Evolutionary conservation across 768 basidiomycete species (phyloP), one percentile per base, ranked within the genome.

Genomic region (Termitomyces sp.): DNA sequence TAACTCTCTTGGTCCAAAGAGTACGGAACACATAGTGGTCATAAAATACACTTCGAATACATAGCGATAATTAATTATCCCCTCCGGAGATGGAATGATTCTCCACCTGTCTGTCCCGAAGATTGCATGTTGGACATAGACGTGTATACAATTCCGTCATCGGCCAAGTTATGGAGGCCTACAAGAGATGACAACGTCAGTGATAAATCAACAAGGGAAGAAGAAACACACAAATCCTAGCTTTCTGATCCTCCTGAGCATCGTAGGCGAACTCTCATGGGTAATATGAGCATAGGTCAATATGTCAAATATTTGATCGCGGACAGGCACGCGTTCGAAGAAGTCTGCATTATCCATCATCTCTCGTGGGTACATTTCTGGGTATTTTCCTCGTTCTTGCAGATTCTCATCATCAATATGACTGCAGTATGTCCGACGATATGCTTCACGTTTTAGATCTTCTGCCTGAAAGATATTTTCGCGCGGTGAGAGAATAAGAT

Each of bases 141-240:
- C 77, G 78, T 40, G 77, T 72, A 68, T 88, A 88, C 37, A 82
- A 77, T 66, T 88, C 86, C 5, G 81, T 77, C 83, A 88, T 88
- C 3, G 86, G 83, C 85, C 85, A 88, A 8, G 86, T 87, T 54
- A 88, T 79, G 23, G 74, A 75, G 27, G 84, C 79, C 86, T 88
- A 61, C 34, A 32, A 48, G 55, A 39, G n/a, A 27, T 23, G 37
- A 46, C 32, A 14, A 27, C 11, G 17, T 54, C 50, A 56, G 56
- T 28, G 30, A 32, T 19, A 37, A 19, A 16, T 56, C 12, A 17
- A 19, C 37, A 37, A 34, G 28, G 12, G 53, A 35, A 47, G 27
- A 47, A 39, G 27, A 35, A 27, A 73, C 84, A 70, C 63, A 88
- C 86, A 58, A 87, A 80, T 59, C 84, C 82, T 16, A 84, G 75